Conservation (phyloP, 169 alveolate genomes). For the Plasmodium yoelii region DNA sequence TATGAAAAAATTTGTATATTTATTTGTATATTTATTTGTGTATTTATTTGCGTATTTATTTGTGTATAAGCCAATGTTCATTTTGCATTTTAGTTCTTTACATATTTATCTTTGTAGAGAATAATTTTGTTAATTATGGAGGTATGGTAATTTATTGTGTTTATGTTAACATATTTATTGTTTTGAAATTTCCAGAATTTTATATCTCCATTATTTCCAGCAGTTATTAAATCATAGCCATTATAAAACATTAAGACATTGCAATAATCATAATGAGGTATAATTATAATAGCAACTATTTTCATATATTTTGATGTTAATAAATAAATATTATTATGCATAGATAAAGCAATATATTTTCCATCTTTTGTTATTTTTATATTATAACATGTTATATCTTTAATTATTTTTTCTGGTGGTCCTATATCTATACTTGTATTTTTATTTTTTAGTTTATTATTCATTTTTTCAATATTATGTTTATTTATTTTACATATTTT, state of each 20-base stretch:
- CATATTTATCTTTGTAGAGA: constrained; percentile 49
- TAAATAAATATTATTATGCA: constrained; percentile 60
- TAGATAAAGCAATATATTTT: constrained; percentile 57
- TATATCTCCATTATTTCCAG: constrained; percentile 72
- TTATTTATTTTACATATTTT: constrained; percentile 49
- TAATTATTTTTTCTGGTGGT: constrained; percentile 26
- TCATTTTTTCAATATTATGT: background rate
- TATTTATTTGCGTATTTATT: background rate
- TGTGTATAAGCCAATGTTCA: background rate
- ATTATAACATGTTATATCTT: constrained; percentile 54
- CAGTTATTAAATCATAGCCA: constrained; percentile 65
- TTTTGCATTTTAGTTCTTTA: constrained; percentile 1
- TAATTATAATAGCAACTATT: constrained; percentile 38
- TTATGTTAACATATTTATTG: constrained; percentile 30
- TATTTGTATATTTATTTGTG: background rate
- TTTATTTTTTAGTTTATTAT: constrained; percentile 12
- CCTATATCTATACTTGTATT: constrained; percentile 11
- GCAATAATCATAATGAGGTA: constrained; percentile 62
- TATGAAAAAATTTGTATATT: background rate
- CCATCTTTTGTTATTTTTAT: constrained; percentile 66
- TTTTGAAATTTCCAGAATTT: constrained; percentile 65
- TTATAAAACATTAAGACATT: constrained; percentile 34
- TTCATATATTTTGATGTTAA: constrained; percentile 69
- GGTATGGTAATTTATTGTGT: constrained; percentile 37
- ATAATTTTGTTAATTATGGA: constrained; percentile 37